A percentile compares a stretch with the other conserved stretches of the same genome.
Evolutionary conservation across 164 flowering plant genomes (phyloP).

Genomic region (Kalanchoe fedtschenkoi): DNA sequence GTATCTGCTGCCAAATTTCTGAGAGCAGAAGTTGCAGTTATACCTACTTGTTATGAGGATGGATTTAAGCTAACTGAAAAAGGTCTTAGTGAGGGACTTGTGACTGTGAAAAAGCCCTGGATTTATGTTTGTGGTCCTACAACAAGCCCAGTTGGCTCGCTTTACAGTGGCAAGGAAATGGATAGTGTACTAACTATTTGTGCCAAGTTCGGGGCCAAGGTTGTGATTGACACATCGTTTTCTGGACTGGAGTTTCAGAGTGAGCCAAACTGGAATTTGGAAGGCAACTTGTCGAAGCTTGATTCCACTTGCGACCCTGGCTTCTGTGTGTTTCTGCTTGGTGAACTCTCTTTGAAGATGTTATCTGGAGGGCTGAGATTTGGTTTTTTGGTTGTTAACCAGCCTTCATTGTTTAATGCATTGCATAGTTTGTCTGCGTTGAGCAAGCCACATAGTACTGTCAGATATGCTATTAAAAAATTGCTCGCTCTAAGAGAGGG

Average conservation of each 20-base stretch:
- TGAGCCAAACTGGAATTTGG: slow-evolving; percentile 61
- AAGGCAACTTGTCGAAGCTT: slow-evolving; percentile 34
- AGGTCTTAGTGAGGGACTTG: slow-evolving; percentile 29
- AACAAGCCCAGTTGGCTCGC: slow-evolving; percentile 68
- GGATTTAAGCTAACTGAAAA: slow-evolving; percentile 74
- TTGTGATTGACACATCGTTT: slow-evolving; percentile 79
- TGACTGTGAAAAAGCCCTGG: slow-evolving; percentile 66
- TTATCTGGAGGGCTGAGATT: slow-evolving; percentile 66
- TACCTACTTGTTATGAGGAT: slow-evolving; percentile 41
- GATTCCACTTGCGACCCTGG: slow-evolving; percentile 21
- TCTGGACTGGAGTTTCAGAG: slow-evolving; percentile 67
- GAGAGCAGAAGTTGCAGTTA: slow-evolving; percentile 42
- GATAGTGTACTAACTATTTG: slow-evolving; percentile 43
- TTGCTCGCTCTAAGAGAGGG: slow-evolving; percentile 47
- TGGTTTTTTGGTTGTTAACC: slow-evolving; percentile 62
- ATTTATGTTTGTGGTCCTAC: slow-evolving; percentile 86
- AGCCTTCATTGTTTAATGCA: slow-evolving; percentile 43
- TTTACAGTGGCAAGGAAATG: slow-evolving; percentile 66
- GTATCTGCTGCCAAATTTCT: slow-evolving; percentile 79
- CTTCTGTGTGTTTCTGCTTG: slow-evolving; percentile 61
- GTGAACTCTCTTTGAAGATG: slow-evolving; percentile 69
- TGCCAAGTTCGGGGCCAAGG: slow-evolving; percentile 69
- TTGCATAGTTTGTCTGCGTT: slow-evolving; percentile 56
- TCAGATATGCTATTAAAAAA: slow-evolving; percentile 67
- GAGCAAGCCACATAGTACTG: slow-evolving; percentile 81